Base-by-base conservation (phyloP, 2,329 filamentous ascomycete species). In the Bisporella sp. region DNA sequence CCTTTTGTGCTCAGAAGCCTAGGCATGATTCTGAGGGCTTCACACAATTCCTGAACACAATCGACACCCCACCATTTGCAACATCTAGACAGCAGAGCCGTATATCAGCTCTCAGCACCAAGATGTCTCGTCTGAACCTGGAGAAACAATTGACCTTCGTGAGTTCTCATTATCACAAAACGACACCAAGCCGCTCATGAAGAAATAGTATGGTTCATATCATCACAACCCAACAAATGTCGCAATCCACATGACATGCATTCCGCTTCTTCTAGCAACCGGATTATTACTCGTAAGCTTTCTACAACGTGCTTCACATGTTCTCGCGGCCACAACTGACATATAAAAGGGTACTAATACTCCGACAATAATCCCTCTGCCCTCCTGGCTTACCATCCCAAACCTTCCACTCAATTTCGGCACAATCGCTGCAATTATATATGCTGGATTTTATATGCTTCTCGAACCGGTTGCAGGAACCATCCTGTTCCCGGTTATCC, bases 401-500 rank as follows among this genome's bases (percentile, higher is more conserved):
- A 82, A 87, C 62, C 78, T 84, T 54, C 75, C 78, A 12, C 78
- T 83, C 51, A 91, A 82, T 58, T 71, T 82, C 41, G 81, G 79
- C 56, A 89, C 80, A 9, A 78, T 87, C 49, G 71, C 72, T 42
- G 81, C 82, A 33, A 76, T 81, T 47, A 63, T 84, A 31, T 96
- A 93, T 70, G 79, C 85, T 37, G 78, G 78, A 2, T 79, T 96
- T 49, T 99, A 97, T 66, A 77, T 97, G 45, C 79, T 99, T 28
- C 84, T 99, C 63, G 93, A 99, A 66, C 93, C 93, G 1, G 89
- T 97, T 1, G 93, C 93, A 8, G 93, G 93, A 46, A 83, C 81
- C 8, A 72, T 87, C 31, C 73, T 96, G 41, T 83, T 87, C 5
- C 79, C 87, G 3, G 74, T 96, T 32, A 82, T 96, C 53, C 72